Conservation (phyloP, 179 eudicot genomes). For the Actinidia chinensis region DNA sequence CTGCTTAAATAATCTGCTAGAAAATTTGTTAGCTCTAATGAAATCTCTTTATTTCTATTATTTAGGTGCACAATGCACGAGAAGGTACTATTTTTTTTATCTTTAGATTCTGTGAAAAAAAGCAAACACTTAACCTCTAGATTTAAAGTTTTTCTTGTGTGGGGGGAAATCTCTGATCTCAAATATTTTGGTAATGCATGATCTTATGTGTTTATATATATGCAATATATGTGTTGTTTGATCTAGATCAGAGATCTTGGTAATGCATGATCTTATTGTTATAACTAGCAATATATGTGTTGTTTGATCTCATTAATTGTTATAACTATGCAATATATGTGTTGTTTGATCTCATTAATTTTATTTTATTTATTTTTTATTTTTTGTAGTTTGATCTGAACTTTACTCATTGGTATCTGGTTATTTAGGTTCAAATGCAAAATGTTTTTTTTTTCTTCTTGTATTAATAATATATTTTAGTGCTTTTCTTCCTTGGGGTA, state of each 20-base stretch:
- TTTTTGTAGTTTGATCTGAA: slow-evolving; percentile 12
- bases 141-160: too few relatives aligned
- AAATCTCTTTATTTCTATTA: background rate
- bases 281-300: background rate
- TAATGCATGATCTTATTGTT: too few relatives aligned
- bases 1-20: background rate
- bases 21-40: slow-evolving; percentile 2
- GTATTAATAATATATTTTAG: background rate
- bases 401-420: background rate
- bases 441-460: background rate
- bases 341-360: too few relatives aligned
- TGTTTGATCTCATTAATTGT: too few relatives aligned
- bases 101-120: background rate
- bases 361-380: too few relatives aligned
- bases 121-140: too few relatives aligned
- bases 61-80: too few relatives aligned
- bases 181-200: too few relatives aligned
- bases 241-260: too few relatives aligned
- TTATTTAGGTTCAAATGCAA: background rate
- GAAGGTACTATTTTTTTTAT: background rate
- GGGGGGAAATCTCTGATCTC: too few relatives aligned
- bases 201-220: too few relatives aligned
- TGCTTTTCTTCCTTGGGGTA: background rate
- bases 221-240: too few relatives aligned
- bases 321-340: background rate